Base-by-base conservation (phyloP, 176 grass and related monocot genomes). In the Aegilops sharonensis region DNA sequence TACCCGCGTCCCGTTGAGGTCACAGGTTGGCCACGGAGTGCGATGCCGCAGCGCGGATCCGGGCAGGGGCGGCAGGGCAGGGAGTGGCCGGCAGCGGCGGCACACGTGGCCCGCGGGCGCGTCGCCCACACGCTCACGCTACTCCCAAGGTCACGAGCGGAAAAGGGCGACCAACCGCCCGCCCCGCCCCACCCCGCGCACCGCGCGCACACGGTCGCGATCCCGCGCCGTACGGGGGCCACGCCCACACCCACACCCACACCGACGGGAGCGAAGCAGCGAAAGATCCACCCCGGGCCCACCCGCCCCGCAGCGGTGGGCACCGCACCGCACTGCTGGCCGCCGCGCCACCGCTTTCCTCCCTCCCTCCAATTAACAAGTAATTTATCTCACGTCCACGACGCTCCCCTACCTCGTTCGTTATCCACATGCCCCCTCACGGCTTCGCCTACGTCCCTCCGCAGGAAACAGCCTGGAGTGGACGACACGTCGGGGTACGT, bases 111-210 rank as follows among this genome's bases (percentile, higher is more conserved):
- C 89, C 68, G 85, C 30, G 80, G 68, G 27, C 67, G 24, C 75
- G 57, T 84, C 89, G 81, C 77, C 85, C 81, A 54, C 89, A 88
- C 81, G 89, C 75, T 89, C 91, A 83, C 91, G 83, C 76, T 64
- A 83, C 61, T 89, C 80, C 80, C 83, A 72, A 87, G 84, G 76
- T 86, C 75, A 86, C 87, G 83, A 92, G 87, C 84, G 72, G 80
- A 81, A 88, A 70, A 84, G 85, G 15, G 68, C 68, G 11, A 61
- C 65, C 43, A 30, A 43, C 77, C 29, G 48, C 29, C 69, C 40
- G 20, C 39, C 42, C 8, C 6, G 2, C 39, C 78, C 2, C 50
- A 11, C 65, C 37, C 30, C 25, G 48, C 68, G 73, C 74, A 15
- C 50, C 50, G 69, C 80, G 76, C 60, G 17, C 75, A 29, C 24